Evolutionary conservation across 2,329 filamentous ascomycete genomes (phyloP), one percentile per base, ranked within the genome.

Genomic region (Neoarthrinium moseri): DNA sequence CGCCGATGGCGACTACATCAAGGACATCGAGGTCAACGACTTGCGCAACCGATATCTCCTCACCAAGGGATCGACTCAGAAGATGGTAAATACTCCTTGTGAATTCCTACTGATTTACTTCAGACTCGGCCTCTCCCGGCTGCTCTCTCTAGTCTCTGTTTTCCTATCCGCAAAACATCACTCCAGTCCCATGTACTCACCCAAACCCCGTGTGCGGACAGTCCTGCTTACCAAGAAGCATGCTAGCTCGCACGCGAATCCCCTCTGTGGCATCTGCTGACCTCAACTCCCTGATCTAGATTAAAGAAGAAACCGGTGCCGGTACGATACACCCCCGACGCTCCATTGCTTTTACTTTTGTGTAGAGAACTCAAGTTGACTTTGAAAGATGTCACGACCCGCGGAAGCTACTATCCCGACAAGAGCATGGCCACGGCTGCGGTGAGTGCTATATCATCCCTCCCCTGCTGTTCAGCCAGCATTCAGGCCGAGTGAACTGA

Each of bases 301-400:
- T 99, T 64, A 95, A 96, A 86, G 92, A 96, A 77, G 90, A 96
- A 64, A 97, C 92, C 85, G 94, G 94, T 81, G 92, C 94, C 80
- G 94, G 94, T 99, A 99, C 85, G 91, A 83, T 77, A 73, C 68
- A 74, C 72, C 71, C 73, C 67, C 70, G 68, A 66, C 70, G 69
- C 66, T 61, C 66, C 32, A 8, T 33, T 68, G 70, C 70, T 60
- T 68, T 66, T 55, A 62, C 62, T 68, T 67, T 57, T 66, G 59
- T 70, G 68, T 69, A 72, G 66, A 73, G 74, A 73, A 69, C 68
- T 64, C 69, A 80, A 70, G 65, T 81, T 83, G 74, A 82, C 75
- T 68, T 67, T 70, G 72, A 71, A 91, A 97, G 94, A 99, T 91
- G 90, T 99, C 78, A 99, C 94, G 39, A 97, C 92, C 49, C 87